phyloP scores from a whole-genome alignment of 2,329 filamentous ascomycete genomes.

The Tolypocladium pustulatum region DNA sequence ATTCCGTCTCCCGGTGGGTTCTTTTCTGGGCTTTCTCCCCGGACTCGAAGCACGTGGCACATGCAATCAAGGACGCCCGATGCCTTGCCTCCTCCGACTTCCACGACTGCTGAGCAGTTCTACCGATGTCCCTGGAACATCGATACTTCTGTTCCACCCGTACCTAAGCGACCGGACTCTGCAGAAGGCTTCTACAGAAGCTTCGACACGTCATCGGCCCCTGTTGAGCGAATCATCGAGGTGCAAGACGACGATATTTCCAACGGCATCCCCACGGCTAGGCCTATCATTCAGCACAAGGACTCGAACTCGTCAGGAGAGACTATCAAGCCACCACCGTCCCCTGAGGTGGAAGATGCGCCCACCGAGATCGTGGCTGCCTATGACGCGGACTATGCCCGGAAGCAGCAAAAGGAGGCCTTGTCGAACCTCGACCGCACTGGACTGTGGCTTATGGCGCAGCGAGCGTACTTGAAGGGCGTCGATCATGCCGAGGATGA shows the following conservation, averaged over 20 bases:
- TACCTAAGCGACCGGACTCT: constrained; percentile 25
- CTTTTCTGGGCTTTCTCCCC: constrained; percentile 73
- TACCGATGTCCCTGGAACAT: constrained; percentile 73
- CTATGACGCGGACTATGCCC: constrained; percentile 65
- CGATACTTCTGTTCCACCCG: constrained; percentile 23
- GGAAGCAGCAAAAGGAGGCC: constrained; percentile 60
- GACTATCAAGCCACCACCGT: constrained; percentile 21
- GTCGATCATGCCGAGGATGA: constrained; percentile 39
- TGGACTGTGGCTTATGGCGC: constrained; percentile 74
- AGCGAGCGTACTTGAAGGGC: constrained; percentile 65
- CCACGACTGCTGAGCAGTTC: constrained; percentile 84
- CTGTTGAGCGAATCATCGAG: constrained; percentile 61
- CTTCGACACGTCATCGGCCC: constrained; percentile 26
- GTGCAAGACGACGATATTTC: constrained; percentile 31
- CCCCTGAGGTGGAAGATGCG: constrained; percentile 42
- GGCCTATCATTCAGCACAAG: constrained; percentile 29
- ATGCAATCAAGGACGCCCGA: constrained; percentile 43
- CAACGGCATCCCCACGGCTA: constrained; percentile 58
- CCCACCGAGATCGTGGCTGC: constrained; percentile 57
- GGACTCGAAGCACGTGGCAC: constrained; percentile 75
- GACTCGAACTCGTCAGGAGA: constrained; percentile 20
- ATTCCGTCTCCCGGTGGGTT: constrained; percentile 89
- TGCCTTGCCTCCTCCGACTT: constrained; percentile 57
- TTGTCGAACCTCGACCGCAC: constrained; percentile 75
- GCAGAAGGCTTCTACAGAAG: constrained; percentile 28